Evolutionary conservation across 2,329 filamentous ascomycete genomes (phyloP).

Genomic region (Drechslera avenae): DNA sequence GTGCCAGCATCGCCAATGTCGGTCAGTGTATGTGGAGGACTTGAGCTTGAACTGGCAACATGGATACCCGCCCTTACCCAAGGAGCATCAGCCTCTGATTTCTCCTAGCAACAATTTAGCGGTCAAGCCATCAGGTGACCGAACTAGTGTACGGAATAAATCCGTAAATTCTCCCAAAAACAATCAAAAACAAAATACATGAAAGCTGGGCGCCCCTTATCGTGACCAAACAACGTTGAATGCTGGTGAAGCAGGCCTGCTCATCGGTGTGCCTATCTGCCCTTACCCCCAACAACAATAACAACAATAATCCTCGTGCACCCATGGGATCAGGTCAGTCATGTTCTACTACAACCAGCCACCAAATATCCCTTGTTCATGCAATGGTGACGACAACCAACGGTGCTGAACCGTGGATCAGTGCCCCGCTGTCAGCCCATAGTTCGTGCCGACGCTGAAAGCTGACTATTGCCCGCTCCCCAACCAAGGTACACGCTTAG

Average conservation of each 20-base stretch:
- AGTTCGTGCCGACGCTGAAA: slow-evolving; percentile 3
- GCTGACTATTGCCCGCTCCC: slow-evolving; percentile 2
- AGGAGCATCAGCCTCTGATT: slow-evolving; percentile 32
- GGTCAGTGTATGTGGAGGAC: slow-evolving; percentile 9
- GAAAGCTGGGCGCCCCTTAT: not conserved
- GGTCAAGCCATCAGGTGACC: not conserved
- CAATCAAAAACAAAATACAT: slow-evolving; percentile 3
- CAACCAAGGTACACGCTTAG: slow-evolving; percentile 13
- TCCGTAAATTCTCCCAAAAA: not conserved
- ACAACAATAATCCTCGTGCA: too few species aligned
- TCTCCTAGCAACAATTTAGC: slow-evolving; percentile 8
- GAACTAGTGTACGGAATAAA: not conserved
- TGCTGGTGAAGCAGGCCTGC: not conserved
- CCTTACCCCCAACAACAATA: not conserved
- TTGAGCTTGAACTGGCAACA: slow-evolving; percentile 31
- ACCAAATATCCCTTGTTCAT: not conserved
- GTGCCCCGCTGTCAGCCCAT: slow-evolving; percentile 16
- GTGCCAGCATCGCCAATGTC: slow-evolving; percentile 7
- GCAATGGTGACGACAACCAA: slow-evolving; percentile 16
- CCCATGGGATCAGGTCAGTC: too few species aligned
- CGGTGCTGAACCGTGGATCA: slow-evolving; percentile 8
- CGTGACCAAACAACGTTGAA: not conserved
- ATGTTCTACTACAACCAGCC: not conserved
- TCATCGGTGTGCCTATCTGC: not conserved
- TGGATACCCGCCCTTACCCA: slow-evolving; percentile 41